Evolutionary conservation across 441 rosid species (phyloP).

Genomic region (Brassica hybrid): DNA sequence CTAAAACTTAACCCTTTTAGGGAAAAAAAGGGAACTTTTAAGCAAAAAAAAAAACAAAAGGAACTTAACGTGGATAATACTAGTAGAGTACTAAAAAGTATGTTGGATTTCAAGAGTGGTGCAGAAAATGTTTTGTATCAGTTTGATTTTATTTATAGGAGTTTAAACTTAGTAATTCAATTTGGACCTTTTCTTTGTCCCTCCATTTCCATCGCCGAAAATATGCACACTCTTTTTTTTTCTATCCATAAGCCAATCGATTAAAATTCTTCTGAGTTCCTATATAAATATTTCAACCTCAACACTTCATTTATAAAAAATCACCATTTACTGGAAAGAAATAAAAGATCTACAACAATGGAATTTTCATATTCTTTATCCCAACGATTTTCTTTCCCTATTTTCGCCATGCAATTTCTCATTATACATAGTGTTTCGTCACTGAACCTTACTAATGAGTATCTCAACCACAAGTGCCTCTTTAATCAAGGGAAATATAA

Average conservation of each 20-base stretch:
- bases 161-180: background rate
- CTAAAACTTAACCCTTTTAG: too few species aligned
- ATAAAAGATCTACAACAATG: background rate
- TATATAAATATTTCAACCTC: too few species aligned
- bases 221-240: background rate
- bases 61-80: too few species aligned
- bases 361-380: background rate
- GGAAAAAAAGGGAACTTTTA: too few species aligned
- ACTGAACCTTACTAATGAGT: too few species aligned
- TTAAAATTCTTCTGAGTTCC: too few species aligned
- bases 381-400: background rate
- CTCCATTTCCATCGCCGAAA: background rate
- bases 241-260: background rate
- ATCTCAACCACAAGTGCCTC: too few species aligned
- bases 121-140: background rate
- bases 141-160: background rate
- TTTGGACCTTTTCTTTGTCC: background rate
- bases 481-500: too few species aligned
- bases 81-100: too few species aligned
- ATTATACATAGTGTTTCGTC: too few species aligned
- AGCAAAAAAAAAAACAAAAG: too few species aligned
- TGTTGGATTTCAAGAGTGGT: background rate
- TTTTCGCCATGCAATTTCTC: background rate
- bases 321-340: background rate
- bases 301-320: background rate